Evolutionary conservation across 148 eudicot species (phyloP).

Genomic region (Chenopodium formosanum): DNA sequence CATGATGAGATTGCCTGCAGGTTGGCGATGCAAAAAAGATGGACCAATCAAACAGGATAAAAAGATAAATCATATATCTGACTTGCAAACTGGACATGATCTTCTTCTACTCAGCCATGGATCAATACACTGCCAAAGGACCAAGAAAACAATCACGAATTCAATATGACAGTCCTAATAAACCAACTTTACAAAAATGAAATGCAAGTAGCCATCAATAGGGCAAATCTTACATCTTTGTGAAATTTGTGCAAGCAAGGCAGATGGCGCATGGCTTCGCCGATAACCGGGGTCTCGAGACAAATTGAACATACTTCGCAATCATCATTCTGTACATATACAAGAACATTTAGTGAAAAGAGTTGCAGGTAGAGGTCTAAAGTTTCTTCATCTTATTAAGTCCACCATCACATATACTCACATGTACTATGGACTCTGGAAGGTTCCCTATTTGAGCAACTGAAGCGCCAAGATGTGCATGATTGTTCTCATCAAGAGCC

Average conservation of each 20-base stretch:
- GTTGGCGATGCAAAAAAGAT: neutral
- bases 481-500: constrained; percentile 94
- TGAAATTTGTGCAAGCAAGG: constrained; percentile 98
- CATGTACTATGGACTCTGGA: constrained; percentile 79
- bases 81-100: constrained; percentile 92
- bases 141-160: neutral
- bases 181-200: neutral
- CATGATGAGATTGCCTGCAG: neutral
- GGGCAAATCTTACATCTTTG: constrained; percentile 64
- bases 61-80: constrained; percentile 45
- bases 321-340: constrained; percentile 49
- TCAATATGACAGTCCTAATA: neutral
- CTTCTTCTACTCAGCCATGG: constrained; percentile 87
- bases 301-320: constrained; percentile 77
- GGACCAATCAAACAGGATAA: neutral
- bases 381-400: constrained; percentile 1
- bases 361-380: neutral
- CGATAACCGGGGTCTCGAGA: constrained; percentile 74
- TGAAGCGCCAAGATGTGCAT: constrained; percentile 76
- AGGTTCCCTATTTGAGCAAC: constrained; percentile 51
- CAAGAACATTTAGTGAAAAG: constrained; percentile 10
- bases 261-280: constrained; percentile 85
- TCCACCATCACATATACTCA: constrained; percentile 23
- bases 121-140: constrained; percentile 80
- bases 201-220: neutral